These are phyloP conservation scores for Trichoderma asperelloides DNA, from an alignment of 495 filamentous ascomycete species.

Conservation along the genomic window DNA sequence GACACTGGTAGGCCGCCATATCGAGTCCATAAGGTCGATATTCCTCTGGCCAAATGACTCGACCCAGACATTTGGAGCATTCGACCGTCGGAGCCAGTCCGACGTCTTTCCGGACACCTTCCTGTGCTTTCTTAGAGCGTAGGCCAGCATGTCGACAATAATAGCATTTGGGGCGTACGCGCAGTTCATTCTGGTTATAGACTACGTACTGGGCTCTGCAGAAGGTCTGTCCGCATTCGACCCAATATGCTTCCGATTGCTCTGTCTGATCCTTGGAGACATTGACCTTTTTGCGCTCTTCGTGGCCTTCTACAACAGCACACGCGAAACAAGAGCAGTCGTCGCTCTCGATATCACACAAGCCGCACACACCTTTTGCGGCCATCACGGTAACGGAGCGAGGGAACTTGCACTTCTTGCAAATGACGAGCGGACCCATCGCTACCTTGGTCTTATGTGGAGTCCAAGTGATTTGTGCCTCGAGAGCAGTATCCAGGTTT, in stretches of 20 bases:
- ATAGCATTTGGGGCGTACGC: constrained; percentile 35
- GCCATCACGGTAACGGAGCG: constrained; percentile 40
- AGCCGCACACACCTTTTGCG: constrained; percentile 25
- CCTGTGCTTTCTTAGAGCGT: not conserved
- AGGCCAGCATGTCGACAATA: constrained; percentile 27
- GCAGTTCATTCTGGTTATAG: constrained; percentile 27
- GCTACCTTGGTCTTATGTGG: constrained; percentile 29
- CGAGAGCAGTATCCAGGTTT: constrained; percentile 30
- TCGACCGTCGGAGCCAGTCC: constrained; percentile 23
- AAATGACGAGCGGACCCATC: constrained; percentile 30
- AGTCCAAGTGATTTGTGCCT: constrained; percentile 29
- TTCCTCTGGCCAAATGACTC: constrained; percentile 32
- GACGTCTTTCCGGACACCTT: not conserved
- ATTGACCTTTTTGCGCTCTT: constrained; percentile 12
- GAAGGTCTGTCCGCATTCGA: constrained; percentile 28
- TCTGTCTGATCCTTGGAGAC: constrained; percentile 23
- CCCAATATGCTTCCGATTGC: constrained; percentile 26
- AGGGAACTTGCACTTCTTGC: constrained; percentile 31
- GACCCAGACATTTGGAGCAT: constrained; percentile 31
- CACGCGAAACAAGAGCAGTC: not conserved
- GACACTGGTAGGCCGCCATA: constrained; percentile 24
- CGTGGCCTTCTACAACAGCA: constrained; percentile 10
- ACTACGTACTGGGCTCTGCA: constrained; percentile 41
- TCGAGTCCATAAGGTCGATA: constrained; percentile 25
- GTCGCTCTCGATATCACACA: constrained; percentile 18